phyloP scores from a whole-genome alignment of 1,139 yeast genomes.

The Komagataea norvegica region DNA sequence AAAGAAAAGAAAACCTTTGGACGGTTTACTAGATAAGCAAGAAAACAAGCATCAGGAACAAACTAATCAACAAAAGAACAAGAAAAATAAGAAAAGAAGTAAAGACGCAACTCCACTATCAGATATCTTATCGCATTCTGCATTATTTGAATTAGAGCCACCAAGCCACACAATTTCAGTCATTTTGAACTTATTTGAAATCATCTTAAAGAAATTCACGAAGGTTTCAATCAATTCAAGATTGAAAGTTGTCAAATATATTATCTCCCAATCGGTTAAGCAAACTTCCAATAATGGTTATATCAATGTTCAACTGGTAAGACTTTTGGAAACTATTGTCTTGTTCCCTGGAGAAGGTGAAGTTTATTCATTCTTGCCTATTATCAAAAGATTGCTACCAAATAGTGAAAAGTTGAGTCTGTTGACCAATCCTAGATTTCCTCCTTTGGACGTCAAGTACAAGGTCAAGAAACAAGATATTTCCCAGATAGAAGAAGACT shows the following conservation, averaged over 20 bases:
- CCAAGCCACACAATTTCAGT: slow-evolving; percentile 34
- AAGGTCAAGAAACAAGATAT: slow-evolving; percentile 19
- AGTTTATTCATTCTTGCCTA: slow-evolving; percentile 61
- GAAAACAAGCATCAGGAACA: slow-evolving; percentile 14
- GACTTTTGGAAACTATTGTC: slow-evolving; percentile 48
- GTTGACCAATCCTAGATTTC: slow-evolving; percentile 74
- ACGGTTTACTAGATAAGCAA: slow-evolving; percentile 25
- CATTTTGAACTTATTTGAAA: slow-evolving; percentile 46
- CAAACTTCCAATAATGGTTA: slow-evolving; percentile 25
- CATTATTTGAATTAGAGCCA: slow-evolving; percentile 45
- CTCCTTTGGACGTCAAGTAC: slow-evolving; percentile 33
- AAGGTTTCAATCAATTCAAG: slow-evolving; percentile 59
- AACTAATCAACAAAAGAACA: slow-evolving; percentile 21
- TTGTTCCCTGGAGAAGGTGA: slow-evolving; percentile 62
- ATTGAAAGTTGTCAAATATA: slow-evolving; percentile 54
- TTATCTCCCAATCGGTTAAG: slow-evolving; percentile 33
- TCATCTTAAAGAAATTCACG: slow-evolving; percentile 44
- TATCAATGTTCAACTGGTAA: slow-evolving; percentile 30
- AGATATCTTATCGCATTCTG: slow-evolving; percentile 67
- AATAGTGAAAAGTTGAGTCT: slow-evolving; percentile 46
- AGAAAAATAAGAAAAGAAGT: slow-evolving; percentile 41
- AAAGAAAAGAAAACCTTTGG: slow-evolving; percentile 30
- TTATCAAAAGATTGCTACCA: slow-evolving; percentile 45
- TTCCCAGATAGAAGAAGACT: slow-evolving; percentile 26
- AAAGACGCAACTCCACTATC: slow-evolving; percentile 49